Evolutionary conservation across 768 basidiomycete genomes (phyloP), one percentile per base, ranked within the genome.

Genomic region (Holtermannia corniformis): DNA sequence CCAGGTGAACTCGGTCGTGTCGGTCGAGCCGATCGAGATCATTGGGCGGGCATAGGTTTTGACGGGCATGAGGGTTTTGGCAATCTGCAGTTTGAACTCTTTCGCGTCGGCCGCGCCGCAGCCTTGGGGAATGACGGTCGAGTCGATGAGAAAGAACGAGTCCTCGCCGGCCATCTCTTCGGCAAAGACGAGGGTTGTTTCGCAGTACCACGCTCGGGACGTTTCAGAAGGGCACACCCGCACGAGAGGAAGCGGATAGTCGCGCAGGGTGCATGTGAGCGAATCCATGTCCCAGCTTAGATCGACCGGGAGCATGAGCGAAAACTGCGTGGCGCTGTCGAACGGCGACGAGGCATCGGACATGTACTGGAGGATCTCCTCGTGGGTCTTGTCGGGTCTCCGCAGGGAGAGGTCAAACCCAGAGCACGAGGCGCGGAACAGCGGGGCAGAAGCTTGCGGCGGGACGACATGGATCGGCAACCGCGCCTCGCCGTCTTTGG

Each of bases 21-120:
- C 76, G 20, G 78, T 73, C 3, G 84, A 81, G n/a, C 76, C 74
- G 45, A 95, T 78, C 19, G 78, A 77, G 59, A 96, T 78, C 12
- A 75, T 72, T 2, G 90, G 87, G 43, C 79, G 78, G 1, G 87
- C 86, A 63, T 92, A 95, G 5, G 84, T 87, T 73, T 97, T 97
- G 62, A 92, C 85, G 0, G 92, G 86, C 86, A 91, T 93, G 52
- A 89, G 84, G 0, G 90, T 92, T 71, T 92, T 95, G 1, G 90
- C 88, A 27, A 93, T 77, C 41, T 73, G 57, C 40, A 91, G 71
- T 22, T 75, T 75, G 44, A 91, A 78, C 4, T 79, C 76, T 1
- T 74, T 71, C 24, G 79, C 76, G 4, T 78, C 80, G 24, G 75
- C 74, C 27, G 78, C 67, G 25, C 80, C 81, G 24, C 79, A 77